Evolutionary conservation across 805 yeast genomes (phyloP).

Genomic region (Diddensiella transvaalensis): DNA sequence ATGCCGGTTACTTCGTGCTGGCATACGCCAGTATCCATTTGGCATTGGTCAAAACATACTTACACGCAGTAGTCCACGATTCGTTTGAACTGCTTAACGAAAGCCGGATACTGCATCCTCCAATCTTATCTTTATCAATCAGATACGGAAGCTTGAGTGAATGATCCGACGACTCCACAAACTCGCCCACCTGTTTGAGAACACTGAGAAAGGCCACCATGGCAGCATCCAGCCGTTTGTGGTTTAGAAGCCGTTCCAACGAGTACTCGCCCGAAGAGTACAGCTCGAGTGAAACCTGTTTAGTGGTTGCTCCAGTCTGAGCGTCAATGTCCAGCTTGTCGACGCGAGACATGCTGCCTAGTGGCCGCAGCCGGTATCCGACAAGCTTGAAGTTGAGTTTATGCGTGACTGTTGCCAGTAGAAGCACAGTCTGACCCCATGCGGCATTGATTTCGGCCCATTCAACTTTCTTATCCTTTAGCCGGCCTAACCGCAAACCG

Average conservation of each 20-base stretch:
- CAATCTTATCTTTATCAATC: slow-evolving; percentile 68
- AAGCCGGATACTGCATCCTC: slow-evolving; percentile 70
- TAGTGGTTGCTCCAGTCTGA: slow-evolving; percentile 34
- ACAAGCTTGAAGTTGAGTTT: slow-evolving; percentile 52
- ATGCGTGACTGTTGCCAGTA: slow-evolving; percentile 61
- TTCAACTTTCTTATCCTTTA: slow-evolving; percentile 58
- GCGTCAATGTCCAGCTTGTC: slow-evolving; percentile 48
- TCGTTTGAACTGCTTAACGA: slow-evolving; percentile 59
- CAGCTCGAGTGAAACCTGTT: slow-evolving; percentile 44
- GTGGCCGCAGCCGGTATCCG: slow-evolving; percentile 66
- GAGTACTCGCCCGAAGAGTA: slow-evolving; percentile 71
- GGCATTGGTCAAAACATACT: slow-evolving; percentile 69
- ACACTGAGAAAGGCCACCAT: slow-evolving; percentile 74
- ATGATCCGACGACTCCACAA: slow-evolving; percentile 41
- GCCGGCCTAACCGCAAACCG: slow-evolving; percentile 74
- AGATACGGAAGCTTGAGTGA: slow-evolving; percentile 66
- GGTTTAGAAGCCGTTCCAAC: slow-evolving; percentile 65
- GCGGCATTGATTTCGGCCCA: slow-evolving; percentile 94
- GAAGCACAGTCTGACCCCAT: slow-evolving; percentile 73
- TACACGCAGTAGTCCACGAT: slow-evolving; percentile 90
- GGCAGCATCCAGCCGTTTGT: slow-evolving; percentile 73
- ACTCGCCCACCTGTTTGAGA: slow-evolving; percentile 48
- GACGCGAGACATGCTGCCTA: slow-evolving; percentile 81
- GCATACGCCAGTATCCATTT: slow-evolving; percentile 84
- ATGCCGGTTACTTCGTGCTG: slow-evolving; percentile 34